phyloP scores from a whole-genome alignment of 2,329 filamentous ascomycete genomes.

The Aurifilum marmelostoma region DNA sequence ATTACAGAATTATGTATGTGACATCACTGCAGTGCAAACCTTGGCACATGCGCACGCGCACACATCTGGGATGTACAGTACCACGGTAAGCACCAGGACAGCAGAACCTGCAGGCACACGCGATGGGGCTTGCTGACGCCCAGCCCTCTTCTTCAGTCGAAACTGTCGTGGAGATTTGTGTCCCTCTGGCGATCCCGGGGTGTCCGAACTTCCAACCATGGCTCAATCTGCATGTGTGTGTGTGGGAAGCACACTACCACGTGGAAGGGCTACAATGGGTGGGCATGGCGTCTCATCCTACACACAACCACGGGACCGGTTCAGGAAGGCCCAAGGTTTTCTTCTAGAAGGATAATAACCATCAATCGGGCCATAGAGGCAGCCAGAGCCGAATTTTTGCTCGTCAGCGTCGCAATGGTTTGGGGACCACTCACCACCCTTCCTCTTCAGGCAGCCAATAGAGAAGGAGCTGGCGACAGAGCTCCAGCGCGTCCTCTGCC shows the following conservation, averaged over 20 bases:
- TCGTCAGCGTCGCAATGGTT: constrained; percentile 5
- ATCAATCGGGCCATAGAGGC: background rate
- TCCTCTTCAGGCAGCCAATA: background rate
- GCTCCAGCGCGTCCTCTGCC: constrained; percentile 5
- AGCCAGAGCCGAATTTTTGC: constrained; percentile 1
- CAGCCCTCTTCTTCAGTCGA: background rate
- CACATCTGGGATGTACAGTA: background rate
- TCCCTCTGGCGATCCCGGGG: background rate
- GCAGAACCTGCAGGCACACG: background rate
- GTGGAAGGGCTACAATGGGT: constrained; percentile 4
- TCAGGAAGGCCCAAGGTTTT: background rate
- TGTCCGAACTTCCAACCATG: background rate
- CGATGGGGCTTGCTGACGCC: background rate
- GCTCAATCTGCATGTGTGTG: background rate
- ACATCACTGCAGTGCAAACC: background rate
- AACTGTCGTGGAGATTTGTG: background rate
- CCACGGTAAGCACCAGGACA: constrained; percentile 1
- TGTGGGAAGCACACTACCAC: constrained; percentile 3
- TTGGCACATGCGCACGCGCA: background rate
- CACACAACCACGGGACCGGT: background rate
- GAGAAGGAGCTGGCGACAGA: background rate
- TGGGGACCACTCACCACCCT: too few relatives aligned
- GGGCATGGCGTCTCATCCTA: background rate
- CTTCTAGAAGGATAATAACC: background rate
- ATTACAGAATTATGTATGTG: background rate